A percentile compares a stretch with the other conserved stretches of the same genome.
These are phyloP conservation scores for Tetrapisispora fleetii DNA, from an alignment of 805 yeast species.

Conservation along the genomic window DNA sequence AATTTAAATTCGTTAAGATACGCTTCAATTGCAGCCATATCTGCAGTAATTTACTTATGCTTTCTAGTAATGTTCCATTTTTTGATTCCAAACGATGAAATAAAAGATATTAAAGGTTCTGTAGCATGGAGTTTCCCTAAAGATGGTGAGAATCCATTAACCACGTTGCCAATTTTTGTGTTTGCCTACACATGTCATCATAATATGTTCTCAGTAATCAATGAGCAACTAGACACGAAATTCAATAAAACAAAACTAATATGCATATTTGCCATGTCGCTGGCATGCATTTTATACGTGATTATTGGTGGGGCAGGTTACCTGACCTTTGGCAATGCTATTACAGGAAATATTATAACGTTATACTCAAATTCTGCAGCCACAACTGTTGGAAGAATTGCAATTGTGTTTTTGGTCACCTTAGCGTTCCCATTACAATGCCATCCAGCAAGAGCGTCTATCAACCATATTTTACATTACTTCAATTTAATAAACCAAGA, in stretches of 20 bases:
- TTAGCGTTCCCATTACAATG: constrained; percentile 84
- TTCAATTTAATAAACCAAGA: constrained; percentile 12
- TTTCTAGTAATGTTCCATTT: constrained; percentile 67
- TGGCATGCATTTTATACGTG: constrained; percentile 54
- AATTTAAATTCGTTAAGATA: constrained; percentile 75
- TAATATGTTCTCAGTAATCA: constrained; percentile 82
- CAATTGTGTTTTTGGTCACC: constrained; percentile 71
- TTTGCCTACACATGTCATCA: constrained; percentile 96
- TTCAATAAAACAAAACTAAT: constrained; percentile 38
- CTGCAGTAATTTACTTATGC: constrained; percentile 70
- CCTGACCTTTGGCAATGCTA: constrained; percentile 74
- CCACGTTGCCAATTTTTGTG: constrained; percentile 82
- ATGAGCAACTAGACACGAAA: constrained; percentile 58
- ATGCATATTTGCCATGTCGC: constrained; percentile 43
- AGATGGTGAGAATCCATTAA: constrained; percentile 36
- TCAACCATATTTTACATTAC: constrained; percentile 59
- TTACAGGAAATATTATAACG: constrained; percentile 68
- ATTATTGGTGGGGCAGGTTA: constrained; percentile 77
- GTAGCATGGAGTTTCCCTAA: constrained; percentile 40
- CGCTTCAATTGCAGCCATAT: constrained; percentile 73
- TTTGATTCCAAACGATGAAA: constrained; percentile 25
- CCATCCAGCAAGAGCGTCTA: constrained; percentile 81
- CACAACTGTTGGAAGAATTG: constrained; percentile 71
- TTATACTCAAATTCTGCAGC: constrained; percentile 57
- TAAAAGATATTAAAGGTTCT: constrained; percentile 35